Evolutionary conservation across 129 eudicot species (phyloP), one percentile per base, ranked within the genome.

Genomic region (Gnaphalium uliginosum): DNA sequence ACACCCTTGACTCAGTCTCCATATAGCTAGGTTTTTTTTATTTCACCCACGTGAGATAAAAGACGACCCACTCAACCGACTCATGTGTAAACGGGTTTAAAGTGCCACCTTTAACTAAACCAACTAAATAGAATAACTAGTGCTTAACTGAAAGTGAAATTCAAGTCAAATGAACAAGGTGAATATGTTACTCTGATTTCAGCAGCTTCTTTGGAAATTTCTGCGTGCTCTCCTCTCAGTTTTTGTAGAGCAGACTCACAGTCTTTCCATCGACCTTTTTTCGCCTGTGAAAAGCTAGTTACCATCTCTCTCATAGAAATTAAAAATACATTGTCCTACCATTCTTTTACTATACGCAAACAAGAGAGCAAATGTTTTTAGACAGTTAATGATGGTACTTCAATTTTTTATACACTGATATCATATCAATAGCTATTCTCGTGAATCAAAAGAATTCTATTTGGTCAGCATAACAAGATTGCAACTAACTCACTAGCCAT

Each of bases 401-500:
- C 18, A 13, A 4, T 13, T 46, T 46, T 53, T 60, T 17, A 48
- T 75, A 19, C 5, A 33, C 50, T n/a, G 26, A 51, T 21, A 21
- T 21, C 64, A 35, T 48, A 43, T 41, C 29, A 62, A 26, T n/a
- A 74, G 41, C 11, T 62, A 74, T 22, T 74, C 26, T 27, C 24
- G 8, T 30, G 4, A 25, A 25, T 74, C 46, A 23, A 60, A 17
- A 14, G 29, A 22, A 24, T 61, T 17, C 26, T 26, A 26, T 17
- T 50, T 10, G 15, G 18, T 32, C 32, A 21, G 15, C 0, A 68
- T 23, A 19, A 37, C n/a, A 41, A 14, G 14, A 22, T 2, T 58
- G 46, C 15, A 58, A 22, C 51, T 14, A 53, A 79, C 97, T 82
- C 76, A 93, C 98, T 89, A 93, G 85, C 97, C 97, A 93, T 81